A percentile compares a stretch with the other conserved stretches of the same genome.
Evolutionary conservation across 2,329 filamentous ascomycete species (phyloP).

Genomic region (Apiospora kogelbergensis): DNA sequence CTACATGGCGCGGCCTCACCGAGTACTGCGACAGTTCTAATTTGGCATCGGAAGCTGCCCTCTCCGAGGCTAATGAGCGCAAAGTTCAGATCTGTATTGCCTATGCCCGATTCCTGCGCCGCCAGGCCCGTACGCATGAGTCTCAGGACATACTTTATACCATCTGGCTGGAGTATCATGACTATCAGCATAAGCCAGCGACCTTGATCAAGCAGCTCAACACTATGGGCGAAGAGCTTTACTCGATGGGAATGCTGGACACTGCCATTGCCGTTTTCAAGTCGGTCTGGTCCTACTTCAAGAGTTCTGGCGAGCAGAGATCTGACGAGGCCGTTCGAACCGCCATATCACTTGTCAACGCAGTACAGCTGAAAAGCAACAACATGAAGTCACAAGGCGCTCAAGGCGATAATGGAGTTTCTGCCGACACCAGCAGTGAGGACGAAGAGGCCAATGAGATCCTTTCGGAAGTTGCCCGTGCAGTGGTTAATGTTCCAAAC

Average conservation of each 20-base stretch:
- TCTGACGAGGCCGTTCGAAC: conserved; percentile 18
- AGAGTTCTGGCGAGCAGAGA: conserved; percentile 18
- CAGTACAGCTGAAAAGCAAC: too few species aligned
- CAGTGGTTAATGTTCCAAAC: too few species aligned
- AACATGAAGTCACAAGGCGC: too few species aligned
- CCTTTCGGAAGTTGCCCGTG: too few species aligned
- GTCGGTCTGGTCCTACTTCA: conserved; percentile 21
- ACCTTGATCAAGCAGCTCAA: conserved; percentile 19
- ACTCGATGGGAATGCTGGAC: conserved; percentile 20
- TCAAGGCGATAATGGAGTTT: too few species aligned
- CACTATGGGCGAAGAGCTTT: conserved; percentile 19
- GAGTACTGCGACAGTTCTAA: conserved; percentile 19
- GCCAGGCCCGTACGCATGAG: conserved; percentile 18
- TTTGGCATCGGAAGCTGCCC: conserved; percentile 12
- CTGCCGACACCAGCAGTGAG: too few species aligned
- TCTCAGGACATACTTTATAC: conserved; percentile 21
- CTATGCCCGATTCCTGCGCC: conserved; percentile 19
- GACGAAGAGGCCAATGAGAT: too few species aligned
- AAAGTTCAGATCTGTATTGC: conserved; percentile 21
- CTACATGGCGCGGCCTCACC: conserved; percentile 22
- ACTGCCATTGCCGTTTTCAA: conserved; percentile 20
- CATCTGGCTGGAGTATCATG: conserved; percentile 21
- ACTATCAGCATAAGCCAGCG: conserved; percentile 17
- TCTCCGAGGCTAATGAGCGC: conserved; percentile 21
- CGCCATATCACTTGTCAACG: too few species aligned